These are phyloP conservation scores for Chlorencoelia australis DNA, from an alignment of 2,329 filamentous ascomycete genomes.

Conservation along the genomic window DNA sequence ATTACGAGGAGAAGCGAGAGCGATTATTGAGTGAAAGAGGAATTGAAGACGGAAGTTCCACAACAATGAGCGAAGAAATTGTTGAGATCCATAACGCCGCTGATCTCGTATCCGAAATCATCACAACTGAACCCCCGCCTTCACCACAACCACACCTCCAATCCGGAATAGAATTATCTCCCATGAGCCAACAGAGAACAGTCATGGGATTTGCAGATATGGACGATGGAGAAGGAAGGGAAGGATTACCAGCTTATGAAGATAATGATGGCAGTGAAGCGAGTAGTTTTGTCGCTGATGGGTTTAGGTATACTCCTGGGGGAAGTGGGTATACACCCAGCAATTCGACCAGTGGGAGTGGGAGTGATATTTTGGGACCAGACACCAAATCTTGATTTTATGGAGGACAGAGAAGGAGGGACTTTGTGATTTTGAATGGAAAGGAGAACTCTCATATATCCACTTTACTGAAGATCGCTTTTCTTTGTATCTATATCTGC, in stretches of 20 bases:
- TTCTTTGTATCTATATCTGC: too few species aligned
- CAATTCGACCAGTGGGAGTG: slow-evolving; percentile 13
- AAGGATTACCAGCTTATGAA: slow-evolving; percentile 5
- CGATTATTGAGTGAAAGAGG: slow-evolving; percentile 10
- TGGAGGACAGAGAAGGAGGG: too few species aligned
- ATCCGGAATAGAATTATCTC: too few species aligned
- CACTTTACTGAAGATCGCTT: too few species aligned
- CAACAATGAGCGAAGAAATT: slow-evolving; percentile 18
- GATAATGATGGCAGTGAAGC: slow-evolving; percentile 11
- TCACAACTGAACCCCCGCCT: slow-evolving; percentile 10
- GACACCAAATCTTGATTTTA: slow-evolving; percentile 21
- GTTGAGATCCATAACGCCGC: slow-evolving; percentile 16
- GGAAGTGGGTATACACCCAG: slow-evolving; percentile 16
- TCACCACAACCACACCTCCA: neutral
- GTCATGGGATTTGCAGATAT: too few species aligned
- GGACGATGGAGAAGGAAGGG: neutral
- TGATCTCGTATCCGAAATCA: slow-evolving; percentile 17
- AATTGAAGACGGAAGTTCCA: slow-evolving; percentile 16
- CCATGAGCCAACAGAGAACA: too few species aligned
- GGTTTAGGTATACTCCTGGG: slow-evolving; percentile 22
- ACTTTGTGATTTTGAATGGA: too few species aligned
- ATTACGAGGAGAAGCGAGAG: slow-evolving; percentile 19
- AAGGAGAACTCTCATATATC: too few species aligned
- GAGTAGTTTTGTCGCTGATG: slow-evolving; percentile 19
- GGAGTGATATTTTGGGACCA: slow-evolving; percentile 20